These are phyloP conservation scores for Acacia confusa DNA, from an alignment of 306 rosid genomes.

Conservation along the genomic window DNA sequence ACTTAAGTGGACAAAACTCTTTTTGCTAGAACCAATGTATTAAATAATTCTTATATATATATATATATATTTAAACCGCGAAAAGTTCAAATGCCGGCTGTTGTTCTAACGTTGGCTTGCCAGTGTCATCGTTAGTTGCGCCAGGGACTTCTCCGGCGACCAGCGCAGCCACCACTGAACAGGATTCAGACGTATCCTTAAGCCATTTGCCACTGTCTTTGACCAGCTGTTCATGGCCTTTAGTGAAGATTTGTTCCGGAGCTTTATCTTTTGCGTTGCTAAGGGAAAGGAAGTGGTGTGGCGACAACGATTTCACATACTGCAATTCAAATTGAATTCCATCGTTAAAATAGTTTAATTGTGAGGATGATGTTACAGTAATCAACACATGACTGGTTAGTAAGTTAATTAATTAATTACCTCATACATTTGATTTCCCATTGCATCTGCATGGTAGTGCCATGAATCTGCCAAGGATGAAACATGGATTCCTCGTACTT, in stretches of 20 bases:
- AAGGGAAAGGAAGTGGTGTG: neutral
- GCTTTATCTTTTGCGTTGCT: neutral
- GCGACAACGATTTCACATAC: neutral
- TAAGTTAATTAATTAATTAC: neutral
- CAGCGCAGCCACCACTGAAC: slow-evolving; percentile 23
- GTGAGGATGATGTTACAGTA: too few relatives aligned
- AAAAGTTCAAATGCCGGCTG: too few relatives aligned
- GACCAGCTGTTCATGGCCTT: neutral
- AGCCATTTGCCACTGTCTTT: slow-evolving; percentile 8
- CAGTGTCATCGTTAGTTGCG: too few relatives aligned
- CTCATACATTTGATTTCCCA: slow-evolving; percentile 12
- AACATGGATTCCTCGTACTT: neutral
- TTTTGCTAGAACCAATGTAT: too few relatives aligned
- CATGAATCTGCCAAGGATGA: slow-evolving; percentile 16
- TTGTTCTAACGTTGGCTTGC: too few relatives aligned
- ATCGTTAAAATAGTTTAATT: neutral
- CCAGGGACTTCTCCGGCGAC: too few relatives aligned
- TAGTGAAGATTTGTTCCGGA: neutral
- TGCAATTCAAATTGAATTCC: neutral
- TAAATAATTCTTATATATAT: too few relatives aligned
- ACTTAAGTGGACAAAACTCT: too few relatives aligned
- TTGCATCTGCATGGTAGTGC: slow-evolving; percentile 18
- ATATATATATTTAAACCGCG: too few relatives aligned
- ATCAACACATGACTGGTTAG: neutral
- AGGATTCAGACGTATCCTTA: slow-evolving; percentile 9